These are phyloP conservation scores for Prunus padus DNA, from an alignment of 306 rosid genomes.

Conservation along the genomic window DNA sequence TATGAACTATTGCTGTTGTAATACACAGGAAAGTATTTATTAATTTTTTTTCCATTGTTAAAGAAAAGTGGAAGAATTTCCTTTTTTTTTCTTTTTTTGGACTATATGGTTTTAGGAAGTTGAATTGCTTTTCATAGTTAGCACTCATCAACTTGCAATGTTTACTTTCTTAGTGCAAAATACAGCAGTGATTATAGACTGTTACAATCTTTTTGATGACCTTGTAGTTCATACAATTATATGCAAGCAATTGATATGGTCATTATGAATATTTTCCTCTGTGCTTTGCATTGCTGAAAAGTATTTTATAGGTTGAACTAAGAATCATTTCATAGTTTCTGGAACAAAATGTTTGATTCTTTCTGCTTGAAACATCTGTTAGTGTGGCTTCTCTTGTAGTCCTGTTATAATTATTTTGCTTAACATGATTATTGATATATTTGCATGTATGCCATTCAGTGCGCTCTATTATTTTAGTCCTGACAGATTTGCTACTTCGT, in stretches of 20 bases:
- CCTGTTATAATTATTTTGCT: conserved; percentile 13
- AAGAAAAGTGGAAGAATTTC: neutral
- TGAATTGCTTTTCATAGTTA: neutral
- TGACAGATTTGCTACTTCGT: conserved; percentile 35
- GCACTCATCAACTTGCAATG: neutral
- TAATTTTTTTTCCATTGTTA: too few relatives aligned
- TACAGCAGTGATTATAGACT: neutral
- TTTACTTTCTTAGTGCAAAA: neutral
- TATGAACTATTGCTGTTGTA: neutral
- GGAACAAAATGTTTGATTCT: neutral
- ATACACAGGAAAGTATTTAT: too few relatives aligned
- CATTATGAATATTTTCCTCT: neutral
- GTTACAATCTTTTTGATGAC: neutral
- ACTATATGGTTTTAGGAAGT: neutral
- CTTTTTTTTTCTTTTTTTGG: neutral
- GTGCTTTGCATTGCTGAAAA: neutral
- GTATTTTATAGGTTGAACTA: neutral
- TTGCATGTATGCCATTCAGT: conserved; percentile 19
- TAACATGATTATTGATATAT: conserved; percentile 11
- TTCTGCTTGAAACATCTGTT: conserved; percentile 12
- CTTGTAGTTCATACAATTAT: neutral
- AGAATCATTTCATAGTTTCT: neutral
- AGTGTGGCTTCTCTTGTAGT: conserved; percentile 24
- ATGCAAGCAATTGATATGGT: neutral
- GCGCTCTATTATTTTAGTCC: conserved; percentile 6